Base-by-base conservation (phyloP, 257 asterid genomes). In the Jasminum sambac region DNA sequence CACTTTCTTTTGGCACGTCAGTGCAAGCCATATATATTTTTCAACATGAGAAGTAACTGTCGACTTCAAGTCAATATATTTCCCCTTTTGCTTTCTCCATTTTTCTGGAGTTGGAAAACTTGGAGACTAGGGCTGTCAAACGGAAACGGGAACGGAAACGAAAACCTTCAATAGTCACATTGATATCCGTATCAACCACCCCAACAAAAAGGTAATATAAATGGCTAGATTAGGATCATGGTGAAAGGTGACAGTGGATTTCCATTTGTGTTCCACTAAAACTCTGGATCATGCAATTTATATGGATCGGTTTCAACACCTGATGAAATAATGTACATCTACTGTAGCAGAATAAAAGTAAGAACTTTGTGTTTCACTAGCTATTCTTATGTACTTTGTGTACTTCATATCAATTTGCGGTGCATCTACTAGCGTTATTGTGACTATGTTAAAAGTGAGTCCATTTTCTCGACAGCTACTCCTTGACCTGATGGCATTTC, bases 401-500 rank as follows among this genome's bases (percentile, higher is more conserved):
- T 69, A 30, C 62, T 61, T 30, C 52, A 5, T 38, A 34, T n/a
- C 30, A 24, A 25, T 36, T 68, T 37, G 44, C 48, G 48, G 42
- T 30, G 42, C 59, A 8, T 40, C 61, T 17, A 19, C 61, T 52
- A 21, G 13, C 61, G 17, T 52, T 21, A 9, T 52, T 2, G 21
- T 68, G 7, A 30, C 60, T 59, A 66, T 72, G n/a, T 71, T 63
- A 38, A 48, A 68, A 63, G 46, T 62, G 61, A 67, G 58, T 75
- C 63, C 62, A 42, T 82, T 77, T 63, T 79, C 71, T 84, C 80
- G 76, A 74, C 93, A 95, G 99, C 84, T 95, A 79, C 99, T 95
- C 82, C 90, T 88, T 83, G 99, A 95, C 85, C 88, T 95, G 69
- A 91, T 95, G 99, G 93, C 92, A 42, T 95, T 95, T 76, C 96